Evolutionary conservation across 768 basidiomycete species (phyloP).

Genomic region (Mycena galopus): DNA sequence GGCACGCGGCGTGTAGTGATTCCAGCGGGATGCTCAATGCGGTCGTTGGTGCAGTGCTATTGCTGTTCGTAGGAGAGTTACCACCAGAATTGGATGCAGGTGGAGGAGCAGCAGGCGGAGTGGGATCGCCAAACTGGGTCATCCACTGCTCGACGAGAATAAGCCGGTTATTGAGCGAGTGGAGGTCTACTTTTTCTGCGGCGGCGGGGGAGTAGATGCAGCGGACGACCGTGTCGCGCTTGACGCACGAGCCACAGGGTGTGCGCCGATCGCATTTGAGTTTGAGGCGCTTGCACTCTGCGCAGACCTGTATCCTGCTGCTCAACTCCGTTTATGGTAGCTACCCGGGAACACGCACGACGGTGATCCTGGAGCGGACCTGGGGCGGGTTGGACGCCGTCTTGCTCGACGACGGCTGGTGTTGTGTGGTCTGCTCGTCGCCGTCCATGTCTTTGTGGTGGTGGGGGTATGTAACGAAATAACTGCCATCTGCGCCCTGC

Average conservation of each 20-base stretch:
- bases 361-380: constrained; percentile 25
- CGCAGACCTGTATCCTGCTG: constrained; percentile 21
- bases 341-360: neutral
- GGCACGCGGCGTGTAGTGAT: constrained; percentile 20
- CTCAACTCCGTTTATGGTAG: neutral
- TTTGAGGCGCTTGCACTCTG: constrained; percentile 88
- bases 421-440: neutral
- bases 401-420: neutral
- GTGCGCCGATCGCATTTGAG: constrained; percentile 86
- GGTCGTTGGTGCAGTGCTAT: neutral
- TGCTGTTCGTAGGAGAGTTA: no score
- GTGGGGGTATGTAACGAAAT: neutral
- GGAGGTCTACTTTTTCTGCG: constrained; percentile 89
- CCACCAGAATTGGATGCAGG: neutral
- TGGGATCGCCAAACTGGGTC: constrained; percentile 55
- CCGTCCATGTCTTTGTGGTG: neutral
- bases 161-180: constrained; percentile 86
- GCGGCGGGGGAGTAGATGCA: constrained; percentile 87
- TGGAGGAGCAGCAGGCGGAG: neutral
- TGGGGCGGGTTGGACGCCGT: constrained; percentile 14
- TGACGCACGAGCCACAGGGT: constrained; percentile 84
- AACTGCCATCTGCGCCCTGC: neutral
- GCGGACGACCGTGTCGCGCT: constrained; percentile 79
- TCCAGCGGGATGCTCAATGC: constrained; percentile 13
- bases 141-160: constrained; percentile 68